Evolutionary conservation across 306 rosid species (phyloP).

Genomic region (Begonia peltatifolia): DNA sequence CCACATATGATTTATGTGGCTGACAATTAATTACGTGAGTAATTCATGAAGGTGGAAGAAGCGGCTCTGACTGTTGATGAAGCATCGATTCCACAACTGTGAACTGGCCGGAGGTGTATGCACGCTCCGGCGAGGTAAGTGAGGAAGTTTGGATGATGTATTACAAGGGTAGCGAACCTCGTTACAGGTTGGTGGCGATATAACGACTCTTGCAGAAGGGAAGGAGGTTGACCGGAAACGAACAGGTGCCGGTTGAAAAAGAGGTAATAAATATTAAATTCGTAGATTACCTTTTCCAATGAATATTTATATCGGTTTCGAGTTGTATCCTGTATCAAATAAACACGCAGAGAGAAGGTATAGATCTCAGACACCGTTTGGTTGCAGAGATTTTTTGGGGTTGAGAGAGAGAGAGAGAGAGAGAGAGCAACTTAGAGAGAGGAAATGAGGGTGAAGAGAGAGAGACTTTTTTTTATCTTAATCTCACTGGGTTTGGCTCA

Average conservation of each 20-base stretch:
- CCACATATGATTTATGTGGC: no score
- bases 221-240: constrained; percentile 21
- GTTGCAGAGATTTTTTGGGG: not conserved
- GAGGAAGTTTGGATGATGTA: no score
- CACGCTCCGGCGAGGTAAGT: no score
- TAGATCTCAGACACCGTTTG: constrained; percentile 10
- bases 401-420: not conserved
- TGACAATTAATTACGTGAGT: no score
- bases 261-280: constrained; percentile 2
- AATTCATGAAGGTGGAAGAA: no score
- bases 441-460: not conserved
- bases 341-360: constrained; percentile 9
- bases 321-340: constrained; percentile 13
- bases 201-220: constrained; percentile 1
- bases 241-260: constrained; percentile 26
- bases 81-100: no score
- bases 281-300: constrained; percentile 8
- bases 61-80: no score
- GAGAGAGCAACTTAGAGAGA: no score
- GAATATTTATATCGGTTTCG: constrained; percentile 22
- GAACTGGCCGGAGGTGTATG: no score
- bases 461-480: constrained; percentile 1
- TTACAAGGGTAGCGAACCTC: not conserved
- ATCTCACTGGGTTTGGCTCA: constrained; percentile 21
- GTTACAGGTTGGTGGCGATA: constrained; percentile 18